phyloP scores from a whole-genome alignment of 192 early-diverging fungal genomes.

The Backusella liffmaniae region DNA sequence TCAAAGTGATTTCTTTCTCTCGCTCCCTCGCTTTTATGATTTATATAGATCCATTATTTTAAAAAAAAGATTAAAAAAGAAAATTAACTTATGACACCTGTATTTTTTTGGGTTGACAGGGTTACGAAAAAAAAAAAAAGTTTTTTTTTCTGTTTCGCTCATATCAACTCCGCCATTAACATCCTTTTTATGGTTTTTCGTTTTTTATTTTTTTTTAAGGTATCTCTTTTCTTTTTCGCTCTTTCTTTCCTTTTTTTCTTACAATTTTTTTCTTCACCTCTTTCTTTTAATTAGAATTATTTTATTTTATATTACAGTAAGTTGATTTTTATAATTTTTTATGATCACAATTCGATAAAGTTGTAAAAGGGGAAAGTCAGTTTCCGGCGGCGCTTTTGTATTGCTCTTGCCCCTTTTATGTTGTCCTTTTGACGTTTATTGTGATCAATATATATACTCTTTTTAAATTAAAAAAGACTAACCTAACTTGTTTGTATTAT shows the following conservation, averaged over 20 bases:
- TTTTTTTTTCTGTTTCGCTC: background rate
- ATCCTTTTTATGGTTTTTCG: background rate
- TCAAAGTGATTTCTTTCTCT: background rate
- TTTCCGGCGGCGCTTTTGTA: constrained; percentile 14
- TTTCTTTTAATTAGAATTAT: background rate
- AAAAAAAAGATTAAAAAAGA: background rate
- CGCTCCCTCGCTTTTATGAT: background rate
- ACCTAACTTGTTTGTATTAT: no score
- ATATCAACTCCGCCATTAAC: background rate
- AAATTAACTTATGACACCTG: background rate
- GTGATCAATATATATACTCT: background rate
- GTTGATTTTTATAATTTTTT: background rate
- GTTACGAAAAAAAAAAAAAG: background rate
- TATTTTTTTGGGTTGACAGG: background rate
- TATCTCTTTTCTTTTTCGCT: background rate
- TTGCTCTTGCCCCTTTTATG: background rate
- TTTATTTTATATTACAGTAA: background rate
- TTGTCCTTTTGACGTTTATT: background rate
- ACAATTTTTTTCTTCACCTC: background rate
- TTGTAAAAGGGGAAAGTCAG: constrained; percentile 17
- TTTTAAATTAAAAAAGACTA: background rate
- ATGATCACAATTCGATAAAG: background rate
- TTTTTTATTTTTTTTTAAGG: background rate
- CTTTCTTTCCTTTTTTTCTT: constrained; percentile 5
- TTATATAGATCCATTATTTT: background rate